These are phyloP conservation scores for Auxenochlorella pyrenoidosa DNA, from an alignment of 139 green algal genomes.

Conservation along the genomic window DNA sequence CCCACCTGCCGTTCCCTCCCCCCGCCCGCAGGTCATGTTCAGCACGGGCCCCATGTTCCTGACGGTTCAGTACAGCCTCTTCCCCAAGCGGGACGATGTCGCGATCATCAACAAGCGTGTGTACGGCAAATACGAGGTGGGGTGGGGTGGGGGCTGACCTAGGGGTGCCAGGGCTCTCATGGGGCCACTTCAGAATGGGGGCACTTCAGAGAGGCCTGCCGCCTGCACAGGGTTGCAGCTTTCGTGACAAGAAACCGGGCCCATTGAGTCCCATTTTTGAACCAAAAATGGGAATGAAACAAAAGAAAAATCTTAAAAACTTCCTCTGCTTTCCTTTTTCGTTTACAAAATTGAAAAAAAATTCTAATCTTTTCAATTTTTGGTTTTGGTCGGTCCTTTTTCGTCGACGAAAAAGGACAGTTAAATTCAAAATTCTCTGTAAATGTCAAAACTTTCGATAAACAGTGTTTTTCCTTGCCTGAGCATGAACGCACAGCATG, in stretches of 20 bases:
- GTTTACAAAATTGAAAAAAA: constrained; percentile 7
- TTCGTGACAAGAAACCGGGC: no score
- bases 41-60: constrained; percentile 70
- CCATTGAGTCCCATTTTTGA: no score
- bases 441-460: background rate
- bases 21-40: constrained; percentile 61
- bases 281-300: no score
- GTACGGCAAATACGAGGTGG: constrained; percentile 66
- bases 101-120: constrained; percentile 45
- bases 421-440: background rate
- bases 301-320: no score
- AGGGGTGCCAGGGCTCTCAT: no score
- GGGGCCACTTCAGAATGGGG: no score
- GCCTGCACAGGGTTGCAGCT: no score
- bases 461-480: background rate
- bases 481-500: no score
- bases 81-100: constrained; percentile 15
- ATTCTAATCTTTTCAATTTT: background rate
- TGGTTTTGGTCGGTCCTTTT: background rate
- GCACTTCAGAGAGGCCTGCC: no score
- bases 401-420: background rate
- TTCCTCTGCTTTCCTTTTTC: no score
- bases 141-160: background rate
- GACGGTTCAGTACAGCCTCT: constrained; percentile 41
- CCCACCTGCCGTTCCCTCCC: background rate